These are phyloP conservation scores for Digitaria exilis DNA, from an alignment of 202 grass and related monocot genomes.

Conservation along the genomic window DNA sequence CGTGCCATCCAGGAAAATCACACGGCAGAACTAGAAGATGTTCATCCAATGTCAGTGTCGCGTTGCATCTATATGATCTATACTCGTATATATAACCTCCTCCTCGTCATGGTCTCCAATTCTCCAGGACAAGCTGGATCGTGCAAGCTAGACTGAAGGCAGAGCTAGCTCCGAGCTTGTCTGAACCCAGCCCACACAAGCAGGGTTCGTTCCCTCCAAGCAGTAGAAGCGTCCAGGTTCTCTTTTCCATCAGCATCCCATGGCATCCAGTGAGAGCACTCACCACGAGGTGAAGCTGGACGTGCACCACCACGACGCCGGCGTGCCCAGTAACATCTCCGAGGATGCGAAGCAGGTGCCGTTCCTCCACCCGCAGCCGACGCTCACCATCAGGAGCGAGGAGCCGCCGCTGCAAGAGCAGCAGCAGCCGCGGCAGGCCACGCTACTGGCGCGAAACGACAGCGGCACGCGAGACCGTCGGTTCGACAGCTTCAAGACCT, in stretches of 20 bases:
- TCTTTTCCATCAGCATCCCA: neutral
- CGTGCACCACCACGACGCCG: neutral
- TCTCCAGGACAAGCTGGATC: neutral
- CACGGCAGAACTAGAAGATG: neutral
- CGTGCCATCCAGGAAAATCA: neutral
- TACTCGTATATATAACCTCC: neutral
- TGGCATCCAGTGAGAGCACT: no score
- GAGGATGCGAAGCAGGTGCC: slow-evolving; percentile 16
- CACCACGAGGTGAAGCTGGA: neutral
- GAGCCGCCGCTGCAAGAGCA: neutral
- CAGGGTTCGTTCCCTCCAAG: neutral
- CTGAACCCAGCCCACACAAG: neutral
- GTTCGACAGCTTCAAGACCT: slow-evolving; percentile 86
- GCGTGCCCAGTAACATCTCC: neutral
- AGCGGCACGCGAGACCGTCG: slow-evolving; percentile 52
- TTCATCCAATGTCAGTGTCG: neutral
- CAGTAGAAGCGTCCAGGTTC: neutral
- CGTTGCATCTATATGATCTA: neutral
- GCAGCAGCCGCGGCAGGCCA: neutral
- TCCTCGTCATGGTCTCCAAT: neutral
- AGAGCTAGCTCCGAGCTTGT: neutral
- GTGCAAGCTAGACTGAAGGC: neutral
- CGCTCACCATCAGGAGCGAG: neutral
- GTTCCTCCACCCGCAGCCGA: slow-evolving; percentile 37
- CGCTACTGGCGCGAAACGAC: slow-evolving; percentile 22